A percentile compares a stretch with the other conserved stretches of the same genome.
phyloP scores from a whole-genome alignment of 225 moss, liverwort and hornwort genomes.

The Pseudisothecium myosuroides region DNA sequence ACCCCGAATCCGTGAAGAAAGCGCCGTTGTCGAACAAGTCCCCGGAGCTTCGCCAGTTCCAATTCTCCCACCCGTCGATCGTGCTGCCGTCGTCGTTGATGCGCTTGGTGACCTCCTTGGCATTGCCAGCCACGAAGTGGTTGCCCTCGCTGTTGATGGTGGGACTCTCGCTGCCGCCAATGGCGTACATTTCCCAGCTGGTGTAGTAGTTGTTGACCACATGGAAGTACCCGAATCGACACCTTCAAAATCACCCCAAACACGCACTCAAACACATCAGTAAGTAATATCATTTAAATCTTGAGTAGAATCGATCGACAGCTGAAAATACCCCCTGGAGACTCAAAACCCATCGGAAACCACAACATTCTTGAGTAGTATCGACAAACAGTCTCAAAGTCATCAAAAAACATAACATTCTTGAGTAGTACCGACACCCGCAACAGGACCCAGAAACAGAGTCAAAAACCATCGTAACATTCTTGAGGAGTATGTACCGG shows the following conservation, averaged over 20 bases:
- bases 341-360: background rate
- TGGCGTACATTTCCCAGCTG: slow-evolving; percentile 65
- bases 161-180: slow-evolving; percentile 71
- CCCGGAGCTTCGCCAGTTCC: slow-evolving; percentile 66
- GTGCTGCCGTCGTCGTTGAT: slow-evolving; percentile 26
- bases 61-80: slow-evolving; percentile 27
- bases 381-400: background rate
- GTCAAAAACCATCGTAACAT: background rate
- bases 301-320: background rate
- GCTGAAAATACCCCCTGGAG: background rate
- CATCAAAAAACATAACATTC: background rate
- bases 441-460: background rate
- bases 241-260: slow-evolving; percentile 10
- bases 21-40: slow-evolving; percentile 61
- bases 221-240: slow-evolving; percentile 61
- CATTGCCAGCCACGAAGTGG: slow-evolving; percentile 38
- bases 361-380: no score
- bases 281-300: background rate
- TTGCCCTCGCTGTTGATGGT: slow-evolving; percentile 84
- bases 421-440: background rate
- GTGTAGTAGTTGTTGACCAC: slow-evolving; percentile 73
- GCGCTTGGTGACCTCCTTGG: slow-evolving; percentile 51
- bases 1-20: slow-evolving; percentile 49
- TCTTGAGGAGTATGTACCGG: background rate
- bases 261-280: background rate